Base-by-base conservation (phyloP, 2,329 filamentous ascomycete species). In the Rutstroemia sp. region DNA sequence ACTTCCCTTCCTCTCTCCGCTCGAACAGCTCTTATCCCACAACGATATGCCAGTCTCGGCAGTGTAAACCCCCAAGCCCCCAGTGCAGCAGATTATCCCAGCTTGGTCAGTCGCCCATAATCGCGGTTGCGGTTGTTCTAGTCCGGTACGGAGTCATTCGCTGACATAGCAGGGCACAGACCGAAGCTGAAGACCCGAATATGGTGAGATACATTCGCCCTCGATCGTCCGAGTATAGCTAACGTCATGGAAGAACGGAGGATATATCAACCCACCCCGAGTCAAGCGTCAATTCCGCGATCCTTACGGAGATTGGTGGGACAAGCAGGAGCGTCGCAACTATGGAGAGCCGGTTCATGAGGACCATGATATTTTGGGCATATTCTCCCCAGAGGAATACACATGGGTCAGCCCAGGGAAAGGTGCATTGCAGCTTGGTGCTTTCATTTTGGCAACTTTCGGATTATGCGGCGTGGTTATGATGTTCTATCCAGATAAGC, bases 271-370 rank as follows among this genome's bases (percentile, higher is more conserved):
- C 75, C 88, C 89, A 57, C 83, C 84, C 14, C 75, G 79, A 54
- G 77, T 92, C 73, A 96, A 96, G 80, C 88, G 92, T 65, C 86
- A 91, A 73, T 88, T 90, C 76, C 89, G 94, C 71, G 94, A 97
- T 73, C 94, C 95, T 38, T 83, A 97, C 72, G 92, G 75, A 70
- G 86, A 89, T 70, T 99, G 91, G 90, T 97, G 91, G 89, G 92
- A 99, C 75, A 88, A 91, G 73, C 94, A 99, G 76, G 94, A 97
- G 74, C 86, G 92, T 71, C 84, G 94, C 68, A 97, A 99, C 80
- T 97, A 89, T 71, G 92, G 92, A 73, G 95, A 99, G 74, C 89
- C 92, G 12, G 84, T 95, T 52, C 92, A 99, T 73, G 95, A 99
- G 74, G 94, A 99, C 73, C 88, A 96, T 73, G 95, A 99, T 72